Conservation (phyloP, 495 filamentous ascomycete genomes). For the Diplogelasinospora grovesii region DNA sequence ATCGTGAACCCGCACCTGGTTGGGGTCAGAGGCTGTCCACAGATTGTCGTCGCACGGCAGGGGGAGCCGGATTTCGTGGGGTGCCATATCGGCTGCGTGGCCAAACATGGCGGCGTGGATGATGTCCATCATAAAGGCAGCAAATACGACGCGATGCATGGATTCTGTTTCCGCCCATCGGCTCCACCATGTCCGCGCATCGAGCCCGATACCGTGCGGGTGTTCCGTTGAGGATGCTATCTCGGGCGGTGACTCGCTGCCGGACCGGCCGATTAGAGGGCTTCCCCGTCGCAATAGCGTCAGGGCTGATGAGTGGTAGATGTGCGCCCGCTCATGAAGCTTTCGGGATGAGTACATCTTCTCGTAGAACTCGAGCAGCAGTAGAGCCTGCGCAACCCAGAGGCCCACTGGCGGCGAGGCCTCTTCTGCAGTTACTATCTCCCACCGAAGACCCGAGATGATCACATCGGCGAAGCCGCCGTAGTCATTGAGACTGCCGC, state of each 20-base stretch:
- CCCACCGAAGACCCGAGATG: conserved; percentile 77
- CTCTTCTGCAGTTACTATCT: conserved; percentile 78
- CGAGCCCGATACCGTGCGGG: conserved; percentile 44
- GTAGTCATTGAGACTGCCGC: conserved; percentile 59
- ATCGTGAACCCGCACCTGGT: conserved; percentile 79
- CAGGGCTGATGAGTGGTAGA: conserved; percentile 91
- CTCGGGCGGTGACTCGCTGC: conserved; percentile 78
- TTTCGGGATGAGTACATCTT: conserved; percentile 89
- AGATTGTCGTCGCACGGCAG: conserved; percentile 90
- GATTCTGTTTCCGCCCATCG: conserved; percentile 94
- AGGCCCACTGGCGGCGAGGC: conserved; percentile 85
- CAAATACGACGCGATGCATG: conserved; percentile 85
- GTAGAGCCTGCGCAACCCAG: conserved; percentile 88
- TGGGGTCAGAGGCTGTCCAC: conserved; percentile 84
- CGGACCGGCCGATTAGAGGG: conserved; percentile 83
- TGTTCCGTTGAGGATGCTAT: conserved; percentile 46
- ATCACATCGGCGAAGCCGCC: conserved; percentile 76
- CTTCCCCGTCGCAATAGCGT: conserved; percentile 89
- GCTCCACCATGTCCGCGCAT: conserved; percentile 83
- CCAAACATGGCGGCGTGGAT: conserved; percentile 97
- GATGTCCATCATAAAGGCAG: conserved; percentile 89
- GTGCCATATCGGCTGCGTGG: conserved; percentile 91
- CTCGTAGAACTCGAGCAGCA: conserved; percentile 89
- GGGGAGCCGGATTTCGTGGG: conserved; percentile 89
- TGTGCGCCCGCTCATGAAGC: conserved; percentile 90